Base-by-base conservation (phyloP, 2,329 filamentous ascomycete genomes). In the Nannizziopsis arthrosporioides region DNA sequence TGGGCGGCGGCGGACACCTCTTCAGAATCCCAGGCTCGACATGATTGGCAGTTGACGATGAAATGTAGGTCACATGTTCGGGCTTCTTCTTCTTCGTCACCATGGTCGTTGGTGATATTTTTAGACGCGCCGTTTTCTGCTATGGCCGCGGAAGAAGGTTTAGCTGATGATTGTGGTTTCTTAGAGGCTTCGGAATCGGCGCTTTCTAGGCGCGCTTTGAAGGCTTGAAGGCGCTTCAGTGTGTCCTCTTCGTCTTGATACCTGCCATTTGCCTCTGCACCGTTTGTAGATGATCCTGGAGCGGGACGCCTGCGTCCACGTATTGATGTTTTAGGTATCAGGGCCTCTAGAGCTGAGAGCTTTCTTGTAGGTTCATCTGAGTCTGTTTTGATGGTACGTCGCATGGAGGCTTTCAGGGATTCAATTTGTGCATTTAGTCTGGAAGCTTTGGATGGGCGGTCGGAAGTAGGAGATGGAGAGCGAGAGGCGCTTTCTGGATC, bases 1-100 rank as follows among this genome's bases (percentile, higher is more conserved):
- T 68, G 67, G 10, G 46, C 55, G 5, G 51, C 41, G 4, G 56
- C 48, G 7, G 58, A 53, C 41, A 81, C 75, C 10, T 40, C 44
- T 27, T 14, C 11, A 22, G 34, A 8, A 59, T 93, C 84, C 87
- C 89, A 94, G 0, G 82, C 78, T 50, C 78, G 80, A 64, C 92
- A 96, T 39, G 87, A 94, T 62, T 94, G 87, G 64, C 92, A 98
- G 58, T 93, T 85, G 42, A 84, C 85, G 54, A 98, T 93, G 65
- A 96, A 98, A 63, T 98, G 92, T 32, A 98, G 69, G 63, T 96
- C 92, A 61, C 92, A 98, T 3, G 93, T 73, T 43, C 75, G 75
- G 2, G 80, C 81, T 62, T 93, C 86, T 35, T 84, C 79, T 15
- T 49, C 50, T 17, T 51, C 46, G 4, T 27, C 22, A 27, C 22